Percentiles rank a stretch among this genome's conserved stretches.
phyloP scores from a whole-genome alignment of 2,329 filamentous ascomycete species.

The Colletotrichum neosansevieriae region DNA sequence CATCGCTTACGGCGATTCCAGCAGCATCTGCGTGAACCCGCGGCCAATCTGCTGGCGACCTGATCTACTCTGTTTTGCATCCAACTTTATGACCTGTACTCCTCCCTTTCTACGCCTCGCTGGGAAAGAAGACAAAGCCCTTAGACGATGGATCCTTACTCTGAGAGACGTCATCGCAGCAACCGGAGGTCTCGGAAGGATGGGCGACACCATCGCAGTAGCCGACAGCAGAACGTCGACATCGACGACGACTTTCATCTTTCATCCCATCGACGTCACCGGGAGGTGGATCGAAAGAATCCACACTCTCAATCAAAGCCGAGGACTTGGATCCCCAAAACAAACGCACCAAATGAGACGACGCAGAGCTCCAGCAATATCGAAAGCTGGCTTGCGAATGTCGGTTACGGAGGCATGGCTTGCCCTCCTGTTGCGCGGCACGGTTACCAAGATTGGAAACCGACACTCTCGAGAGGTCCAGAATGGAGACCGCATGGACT shows the following conservation, averaged over 20 bases:
- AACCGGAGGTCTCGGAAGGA: not conserved
- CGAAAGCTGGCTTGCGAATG: constrained; percentile 29
- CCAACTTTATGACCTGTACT: no score
- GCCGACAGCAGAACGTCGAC: not conserved
- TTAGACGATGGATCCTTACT: constrained; percentile 9
- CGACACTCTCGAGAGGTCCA: not conserved
- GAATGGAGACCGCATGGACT: constrained; percentile 24
- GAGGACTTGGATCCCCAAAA: not conserved
- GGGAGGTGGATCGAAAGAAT: not conserved
- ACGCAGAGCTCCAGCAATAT: constrained; percentile 2
- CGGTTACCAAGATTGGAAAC: not conserved
- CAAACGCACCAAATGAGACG: not conserved
- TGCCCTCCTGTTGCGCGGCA: not conserved
- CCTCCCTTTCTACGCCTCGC: no score
- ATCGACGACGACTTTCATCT: not conserved
- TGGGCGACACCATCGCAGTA: not conserved
- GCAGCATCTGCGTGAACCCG: no score
- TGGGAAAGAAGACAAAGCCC: no score
- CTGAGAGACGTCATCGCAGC: not conserved
- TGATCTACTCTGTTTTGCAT: no score
- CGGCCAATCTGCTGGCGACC: no score
- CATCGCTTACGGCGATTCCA: no score
- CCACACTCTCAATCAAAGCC: not conserved
- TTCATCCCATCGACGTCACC: not conserved
- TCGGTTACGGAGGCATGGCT: constrained; percentile 15